These are phyloP conservation scores for Auricularia heimuer DNA, from an alignment of 768 basidiomycete genomes.

Conservation along the genomic window DNA sequence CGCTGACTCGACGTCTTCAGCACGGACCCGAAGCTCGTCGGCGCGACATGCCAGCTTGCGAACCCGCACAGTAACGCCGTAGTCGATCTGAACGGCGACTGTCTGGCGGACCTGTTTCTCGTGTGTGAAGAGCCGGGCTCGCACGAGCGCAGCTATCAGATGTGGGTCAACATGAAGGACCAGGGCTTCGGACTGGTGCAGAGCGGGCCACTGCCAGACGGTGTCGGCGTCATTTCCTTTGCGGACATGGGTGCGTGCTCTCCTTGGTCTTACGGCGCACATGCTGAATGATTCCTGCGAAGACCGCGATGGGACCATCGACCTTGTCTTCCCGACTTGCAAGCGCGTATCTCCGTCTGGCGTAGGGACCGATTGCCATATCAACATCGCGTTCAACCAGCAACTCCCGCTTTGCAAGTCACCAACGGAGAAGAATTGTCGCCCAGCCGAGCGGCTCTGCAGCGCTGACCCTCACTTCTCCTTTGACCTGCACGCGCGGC, in stretches of 20 bases:
- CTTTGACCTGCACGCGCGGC: constrained; percentile 52
- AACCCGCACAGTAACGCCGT: constrained; percentile 93
- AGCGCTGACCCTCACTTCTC: constrained; percentile 68
- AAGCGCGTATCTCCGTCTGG: constrained; percentile 54
- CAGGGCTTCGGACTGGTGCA: constrained; percentile 63
- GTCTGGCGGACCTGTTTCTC: constrained; percentile 88
- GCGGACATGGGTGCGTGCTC: constrained; percentile 66
- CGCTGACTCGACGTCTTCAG: constrained; percentile 24
- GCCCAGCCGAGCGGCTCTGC: constrained; percentile 75
- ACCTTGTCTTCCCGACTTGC: constrained; percentile 88
- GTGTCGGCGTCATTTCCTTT: constrained; percentile 72
- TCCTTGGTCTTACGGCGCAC: neutral
- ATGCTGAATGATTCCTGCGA: neutral
- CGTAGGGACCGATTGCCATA: constrained; percentile 61
- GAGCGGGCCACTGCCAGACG: constrained; percentile 59
- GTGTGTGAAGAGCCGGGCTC: constrained; percentile 60
- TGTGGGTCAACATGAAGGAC: constrained; percentile 74
- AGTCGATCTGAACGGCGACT: constrained; percentile 91
- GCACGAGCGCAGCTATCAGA: constrained; percentile 63
- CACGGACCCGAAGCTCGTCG: constrained; percentile 47
- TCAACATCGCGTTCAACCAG: constrained; percentile 90
- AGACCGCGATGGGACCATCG: constrained; percentile 94
- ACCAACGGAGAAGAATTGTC: constrained; percentile 47
- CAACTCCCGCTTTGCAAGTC: constrained; percentile 77
- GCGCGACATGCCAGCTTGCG: constrained; percentile 61